Percentiles rank a stretch among this genome's conserved stretches.
These are phyloP conservation scores for Cudoniella acicularis DNA, from an alignment of 495 filamentous ascomycete species.

Conservation along the genomic window DNA sequence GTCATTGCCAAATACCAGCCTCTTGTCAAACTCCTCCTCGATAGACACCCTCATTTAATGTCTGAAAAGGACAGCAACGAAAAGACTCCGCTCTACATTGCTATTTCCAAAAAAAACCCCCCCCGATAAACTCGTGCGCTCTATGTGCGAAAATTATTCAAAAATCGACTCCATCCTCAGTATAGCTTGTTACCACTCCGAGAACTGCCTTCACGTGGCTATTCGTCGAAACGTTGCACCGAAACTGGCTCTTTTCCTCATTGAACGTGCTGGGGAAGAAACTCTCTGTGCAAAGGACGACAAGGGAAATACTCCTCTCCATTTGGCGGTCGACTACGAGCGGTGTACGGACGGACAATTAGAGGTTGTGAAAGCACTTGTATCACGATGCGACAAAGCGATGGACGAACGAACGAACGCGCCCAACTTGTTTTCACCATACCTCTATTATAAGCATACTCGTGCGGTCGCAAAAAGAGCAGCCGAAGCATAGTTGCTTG, in stretches of 20 bases:
- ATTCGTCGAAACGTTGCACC: slow-evolving; percentile 9
- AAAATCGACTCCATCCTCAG: slow-evolving; percentile 25
- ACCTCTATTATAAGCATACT: slow-evolving; percentile 23
- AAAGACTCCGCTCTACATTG: slow-evolving; percentile 25
- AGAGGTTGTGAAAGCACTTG: slow-evolving; percentile 21
- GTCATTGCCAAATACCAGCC: slow-evolving; percentile 13
- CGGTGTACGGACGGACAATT: slow-evolving; percentile 22
- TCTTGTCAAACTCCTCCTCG: slow-evolving; percentile 23
- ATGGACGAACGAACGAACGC: slow-evolving; percentile 13
- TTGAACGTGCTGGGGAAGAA: slow-evolving; percentile 17
- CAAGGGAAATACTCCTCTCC: slow-evolving; percentile 27
- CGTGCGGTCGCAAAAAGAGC: not conserved
- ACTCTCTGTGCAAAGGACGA: slow-evolving; percentile 25
- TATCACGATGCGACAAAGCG: slow-evolving; percentile 19
- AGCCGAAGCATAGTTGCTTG: not conserved
- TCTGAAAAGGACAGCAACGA: slow-evolving; percentile 17
- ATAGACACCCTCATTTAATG: slow-evolving; percentile 17
- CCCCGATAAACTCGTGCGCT: slow-evolving; percentile 21
- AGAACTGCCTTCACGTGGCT: slow-evolving; percentile 28
- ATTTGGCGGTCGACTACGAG: slow-evolving; percentile 28
- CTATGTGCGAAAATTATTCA: slow-evolving; percentile 28
- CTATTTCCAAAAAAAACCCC: slow-evolving; percentile 24
- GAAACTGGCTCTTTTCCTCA: slow-evolving; percentile 24
- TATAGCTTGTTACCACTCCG: slow-evolving; percentile 19
- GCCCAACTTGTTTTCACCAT: slow-evolving; percentile 21